Evolutionary conservation across 2,329 filamentous ascomycete species (phyloP).

Genomic region (Cladobotryum mycophilum): DNA sequence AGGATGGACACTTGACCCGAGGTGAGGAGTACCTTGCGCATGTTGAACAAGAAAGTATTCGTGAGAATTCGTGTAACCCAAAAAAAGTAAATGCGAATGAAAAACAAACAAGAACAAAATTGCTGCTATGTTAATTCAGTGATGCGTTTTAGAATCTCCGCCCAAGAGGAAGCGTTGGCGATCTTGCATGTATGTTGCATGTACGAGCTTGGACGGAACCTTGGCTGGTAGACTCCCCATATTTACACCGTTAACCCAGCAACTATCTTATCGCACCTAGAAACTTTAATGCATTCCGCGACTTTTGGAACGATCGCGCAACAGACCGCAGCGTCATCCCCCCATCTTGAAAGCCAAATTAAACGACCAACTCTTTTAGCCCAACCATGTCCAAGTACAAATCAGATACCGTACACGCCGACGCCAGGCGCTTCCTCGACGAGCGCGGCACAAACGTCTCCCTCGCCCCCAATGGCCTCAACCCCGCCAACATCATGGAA

Average conservation of each 20-base stretch:
- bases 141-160: not conserved
- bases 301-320: constrained; percentile 2
- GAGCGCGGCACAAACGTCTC: constrained; percentile 75
- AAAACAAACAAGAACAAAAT: not conserved
- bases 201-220: not conserved
- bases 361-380: not conserved
- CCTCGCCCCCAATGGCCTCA: constrained; percentile 78
- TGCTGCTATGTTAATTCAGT: not conserved
- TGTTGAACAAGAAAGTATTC: constrained; percentile 10
- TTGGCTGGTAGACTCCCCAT: constrained; percentile 2
- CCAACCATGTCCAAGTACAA: constrained; percentile 32
- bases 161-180: not conserved
- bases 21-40: constrained; percentile 52
- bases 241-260: constrained; percentile 32
- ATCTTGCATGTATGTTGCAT: no score
- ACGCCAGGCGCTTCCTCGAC: constrained; percentile 78
- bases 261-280: constrained; percentile 35
- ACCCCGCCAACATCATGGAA: constrained; percentile 92
- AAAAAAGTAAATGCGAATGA: not conserved
- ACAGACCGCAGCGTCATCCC: constrained; percentile 12
- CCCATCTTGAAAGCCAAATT: not conserved
- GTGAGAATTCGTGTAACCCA: not conserved
- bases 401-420: constrained; percentile 60
- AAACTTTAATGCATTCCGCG: constrained; percentile 12
- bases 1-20: constrained; percentile 65